Conservation (phyloP, 352 stramenopile genomes). For the Phytophthora macrochlamydospora region DNA sequence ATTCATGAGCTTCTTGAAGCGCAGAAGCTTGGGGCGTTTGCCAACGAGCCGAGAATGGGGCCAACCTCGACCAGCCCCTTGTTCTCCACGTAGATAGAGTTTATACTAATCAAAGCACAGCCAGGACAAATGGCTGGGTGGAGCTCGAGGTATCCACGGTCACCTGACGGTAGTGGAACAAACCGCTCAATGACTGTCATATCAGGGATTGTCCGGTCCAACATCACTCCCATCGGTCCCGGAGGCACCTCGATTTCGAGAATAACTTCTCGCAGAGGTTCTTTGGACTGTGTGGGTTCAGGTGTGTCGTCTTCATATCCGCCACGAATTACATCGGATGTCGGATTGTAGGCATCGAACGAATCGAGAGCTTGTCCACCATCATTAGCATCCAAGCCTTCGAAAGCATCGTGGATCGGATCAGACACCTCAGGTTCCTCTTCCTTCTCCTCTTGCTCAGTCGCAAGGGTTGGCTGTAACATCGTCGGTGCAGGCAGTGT, state of each 20-base stretch:
- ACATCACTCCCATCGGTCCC: slow-evolving; percentile 82
- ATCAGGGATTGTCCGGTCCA: slow-evolving; percentile 77
- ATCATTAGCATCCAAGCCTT: slow-evolving; percentile 66
- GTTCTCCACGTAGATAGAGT: slow-evolving; percentile 76
- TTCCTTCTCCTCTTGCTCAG: slow-evolving; percentile 31
- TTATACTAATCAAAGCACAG: slow-evolving; percentile 80
- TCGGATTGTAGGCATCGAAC: slow-evolving; percentile 42
- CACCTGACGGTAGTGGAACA: slow-evolving; percentile 66
- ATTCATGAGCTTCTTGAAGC: slow-evolving; percentile 89
- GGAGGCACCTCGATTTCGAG: slow-evolving; percentile 81
- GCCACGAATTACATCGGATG: slow-evolving; percentile 23
- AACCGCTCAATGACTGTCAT: slow-evolving; percentile 86
- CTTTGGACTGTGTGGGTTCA: slow-evolving; percentile 37
- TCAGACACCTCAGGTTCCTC: slow-evolving; percentile 45
- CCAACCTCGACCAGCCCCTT: slow-evolving; percentile 75
- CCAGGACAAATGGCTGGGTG: slow-evolving; percentile 82
- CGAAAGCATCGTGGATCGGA: slow-evolving; percentile 84
- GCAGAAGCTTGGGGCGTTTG: slow-evolving; percentile 63
- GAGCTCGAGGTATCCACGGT: slow-evolving; percentile 76
- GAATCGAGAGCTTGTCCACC: slow-evolving; percentile 39
- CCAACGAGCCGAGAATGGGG: slow-evolving; percentile 63
- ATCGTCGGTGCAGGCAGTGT: slow-evolving; percentile 55
- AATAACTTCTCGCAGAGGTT: slow-evolving; percentile 76
- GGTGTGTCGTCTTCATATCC: slow-evolving; percentile 5
- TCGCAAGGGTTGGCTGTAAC: slow-evolving; percentile 20